These are phyloP conservation scores for Wickerhamiella domercqiae DNA, from an alignment of 805 yeast species.

Conservation along the genomic window DNA sequence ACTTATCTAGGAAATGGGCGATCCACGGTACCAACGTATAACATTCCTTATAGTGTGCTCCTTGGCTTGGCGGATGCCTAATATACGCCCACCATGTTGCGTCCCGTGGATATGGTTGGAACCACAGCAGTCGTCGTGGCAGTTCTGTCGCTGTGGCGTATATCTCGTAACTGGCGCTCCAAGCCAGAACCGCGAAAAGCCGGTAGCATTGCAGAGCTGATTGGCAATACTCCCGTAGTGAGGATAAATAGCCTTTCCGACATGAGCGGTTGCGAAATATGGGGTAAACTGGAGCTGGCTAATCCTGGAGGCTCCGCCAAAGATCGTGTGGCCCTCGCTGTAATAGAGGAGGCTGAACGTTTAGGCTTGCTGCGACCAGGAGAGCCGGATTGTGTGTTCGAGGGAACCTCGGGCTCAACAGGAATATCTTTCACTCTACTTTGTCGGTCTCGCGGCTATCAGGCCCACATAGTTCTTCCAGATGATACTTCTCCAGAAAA, in stretches of 20 bases:
- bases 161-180: background rate
- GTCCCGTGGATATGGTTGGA: no score
- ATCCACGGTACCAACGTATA: no score
- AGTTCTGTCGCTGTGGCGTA: background rate
- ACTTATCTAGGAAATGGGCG: no score
- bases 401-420: slow-evolving; percentile 94
- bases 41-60: no score
- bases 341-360: slow-evolving; percentile 53
- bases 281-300: slow-evolving; percentile 68
- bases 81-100: no score
- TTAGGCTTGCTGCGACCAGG: slow-evolving; percentile 42
- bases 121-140: no score
- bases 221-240: slow-evolving; percentile 83
- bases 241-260: slow-evolving; percentile 53
- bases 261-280: slow-evolving; percentile 65
- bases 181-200: background rate
- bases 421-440: slow-evolving; percentile 87
- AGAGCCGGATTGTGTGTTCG: slow-evolving; percentile 63
- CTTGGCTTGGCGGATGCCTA: no score
- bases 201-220: slow-evolving; percentile 63
- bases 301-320: slow-evolving; percentile 96
- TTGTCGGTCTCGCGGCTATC: slow-evolving; percentile 79
- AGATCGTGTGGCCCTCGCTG: slow-evolving; percentile 81
- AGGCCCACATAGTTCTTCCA: slow-evolving; percentile 85
- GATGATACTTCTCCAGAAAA: slow-evolving; percentile 86